A percentile compares a stretch with the other conserved stretches of the same genome.
Evolutionary conservation across 441 rosid genomes (phyloP).

Genomic region (Cnidoscolus chayamansa): DNA sequence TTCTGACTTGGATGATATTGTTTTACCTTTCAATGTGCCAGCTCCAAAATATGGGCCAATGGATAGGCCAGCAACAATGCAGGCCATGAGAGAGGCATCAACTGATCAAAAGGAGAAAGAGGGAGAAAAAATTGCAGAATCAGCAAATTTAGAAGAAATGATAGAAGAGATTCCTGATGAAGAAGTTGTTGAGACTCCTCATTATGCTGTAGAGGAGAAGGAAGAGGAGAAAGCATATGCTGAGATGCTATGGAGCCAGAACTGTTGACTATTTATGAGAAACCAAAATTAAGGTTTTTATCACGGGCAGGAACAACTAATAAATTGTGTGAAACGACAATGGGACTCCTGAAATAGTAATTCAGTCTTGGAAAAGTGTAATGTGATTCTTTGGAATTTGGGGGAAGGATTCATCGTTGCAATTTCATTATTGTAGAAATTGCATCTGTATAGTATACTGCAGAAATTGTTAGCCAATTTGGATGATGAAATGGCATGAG

Average conservation of each 20-base stretch:
- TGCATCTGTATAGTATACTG: neutral
- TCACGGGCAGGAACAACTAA: neutral
- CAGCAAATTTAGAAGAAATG: constrained; percentile 37
- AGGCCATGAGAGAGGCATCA: constrained; percentile 67
- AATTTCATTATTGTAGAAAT: constrained; percentile 4
- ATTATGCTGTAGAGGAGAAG: constrained; percentile 49
- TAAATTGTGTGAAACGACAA: neutral
- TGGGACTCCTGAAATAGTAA: neutral
- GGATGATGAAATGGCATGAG: no score
- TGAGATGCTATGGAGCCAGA: constrained; percentile 61
- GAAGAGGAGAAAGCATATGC: constrained; percentile 80
- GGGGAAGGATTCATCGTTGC: neutral
- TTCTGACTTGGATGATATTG: constrained; percentile 50
- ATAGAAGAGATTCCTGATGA: constrained; percentile 52
- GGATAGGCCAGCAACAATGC: constrained; percentile 76
- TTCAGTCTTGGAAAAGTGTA: neutral
- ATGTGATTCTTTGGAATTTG: constrained; percentile 9
- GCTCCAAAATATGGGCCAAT: constrained; percentile 64
- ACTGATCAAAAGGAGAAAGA: constrained; percentile 38
- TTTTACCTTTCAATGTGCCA: constrained; percentile 72
- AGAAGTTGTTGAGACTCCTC: constrained; percentile 40
- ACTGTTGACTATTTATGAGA: constrained; percentile 28
- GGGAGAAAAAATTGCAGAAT: constrained; percentile 36
- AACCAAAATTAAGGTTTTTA: neutral
- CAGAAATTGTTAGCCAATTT: no score